phyloP scores from a whole-genome alignment of 1,284 basidiomycete species.

The Sparassis latifolia region DNA sequence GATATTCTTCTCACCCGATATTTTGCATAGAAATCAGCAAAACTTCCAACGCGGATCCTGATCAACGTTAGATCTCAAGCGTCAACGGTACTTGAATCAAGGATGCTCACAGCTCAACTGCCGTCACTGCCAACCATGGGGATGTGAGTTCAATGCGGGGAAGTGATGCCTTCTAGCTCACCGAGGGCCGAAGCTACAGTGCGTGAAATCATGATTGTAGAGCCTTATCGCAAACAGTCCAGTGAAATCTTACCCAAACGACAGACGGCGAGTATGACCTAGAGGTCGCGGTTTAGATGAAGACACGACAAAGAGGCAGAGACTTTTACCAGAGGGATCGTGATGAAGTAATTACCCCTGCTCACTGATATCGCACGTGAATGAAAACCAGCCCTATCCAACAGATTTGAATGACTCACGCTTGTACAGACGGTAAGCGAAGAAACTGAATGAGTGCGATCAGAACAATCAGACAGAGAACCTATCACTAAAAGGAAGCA shows the following conservation, averaged over 20 bases:
- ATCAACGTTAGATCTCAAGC: background rate
- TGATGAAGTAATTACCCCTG: constrained; percentile 19
- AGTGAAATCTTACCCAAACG: constrained; percentile 11
- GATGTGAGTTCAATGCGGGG: constrained; percentile 10
- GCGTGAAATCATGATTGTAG: background rate
- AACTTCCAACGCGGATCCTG: constrained; percentile 14
- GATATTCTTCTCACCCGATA: constrained; percentile 9
- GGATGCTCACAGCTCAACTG: background rate
- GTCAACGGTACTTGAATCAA: too few relatives aligned
- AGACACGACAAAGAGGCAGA: background rate
- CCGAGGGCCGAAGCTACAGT: constrained; percentile 2
- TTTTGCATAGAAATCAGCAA: constrained; percentile 10
- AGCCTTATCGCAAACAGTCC: background rate
- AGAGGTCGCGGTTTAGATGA: background rate
- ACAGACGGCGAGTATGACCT: constrained; percentile 11
- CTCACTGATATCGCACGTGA: constrained; percentile 11
- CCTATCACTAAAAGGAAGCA: constrained; percentile 2
- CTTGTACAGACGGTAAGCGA: constrained; percentile 14
- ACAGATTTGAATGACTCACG: constrained; percentile 8
- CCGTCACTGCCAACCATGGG: constrained; percentile 10
- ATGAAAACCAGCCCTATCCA: background rate
- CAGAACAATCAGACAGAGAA: background rate
- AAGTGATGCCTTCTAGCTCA: background rate
- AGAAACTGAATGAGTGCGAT: constrained; percentile 12
- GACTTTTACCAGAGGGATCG: constrained; percentile 13